These are phyloP conservation scores for Neonectria ditissima DNA, from an alignment of 2,329 filamentous ascomycete species.

Conservation along the genomic window DNA sequence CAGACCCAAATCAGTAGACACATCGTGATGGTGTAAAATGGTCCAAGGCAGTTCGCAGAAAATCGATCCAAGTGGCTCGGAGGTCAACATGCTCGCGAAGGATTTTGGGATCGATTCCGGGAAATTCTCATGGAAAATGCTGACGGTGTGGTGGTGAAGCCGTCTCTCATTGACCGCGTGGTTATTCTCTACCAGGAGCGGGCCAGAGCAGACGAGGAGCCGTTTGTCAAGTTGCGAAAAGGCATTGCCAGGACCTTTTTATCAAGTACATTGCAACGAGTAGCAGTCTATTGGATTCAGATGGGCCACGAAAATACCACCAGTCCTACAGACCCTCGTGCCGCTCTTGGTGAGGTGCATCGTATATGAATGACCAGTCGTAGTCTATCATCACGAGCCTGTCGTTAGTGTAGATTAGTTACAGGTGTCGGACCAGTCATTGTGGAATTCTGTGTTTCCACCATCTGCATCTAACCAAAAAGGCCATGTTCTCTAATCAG, in stretches of 20 bases:
- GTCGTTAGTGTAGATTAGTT: no score
- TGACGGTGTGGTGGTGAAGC: constrained; percentile 47
- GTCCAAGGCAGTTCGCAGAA: no score
- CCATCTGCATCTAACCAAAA: no score
- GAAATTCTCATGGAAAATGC: constrained; percentile 46
- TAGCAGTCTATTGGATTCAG: no score
- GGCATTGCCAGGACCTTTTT: constrained; percentile 22
- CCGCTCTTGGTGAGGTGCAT: no score
- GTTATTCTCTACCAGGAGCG: constrained; percentile 45
- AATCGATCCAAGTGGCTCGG: constrained; percentile 32
- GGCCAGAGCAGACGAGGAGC: constrained; percentile 46
- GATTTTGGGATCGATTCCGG: constrained; percentile 48
- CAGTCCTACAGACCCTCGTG: no score
- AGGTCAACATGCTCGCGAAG: constrained; percentile 42
- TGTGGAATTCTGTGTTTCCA: no score
- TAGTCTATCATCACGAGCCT: no score
- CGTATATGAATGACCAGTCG: no score
- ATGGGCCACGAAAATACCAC: no score
- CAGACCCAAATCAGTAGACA: constrained; percentile 40
- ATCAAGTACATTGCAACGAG: no score
- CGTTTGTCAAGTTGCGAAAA: constrained; percentile 27
- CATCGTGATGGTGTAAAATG: constrained; percentile 47
- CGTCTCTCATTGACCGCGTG: constrained; percentile 39
- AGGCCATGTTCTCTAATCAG: background rate
- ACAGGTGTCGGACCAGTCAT: no score